phyloP scores from a whole-genome alignment of 2,329 filamentous ascomycete genomes.

The Colletotrichum sp. region DNA sequence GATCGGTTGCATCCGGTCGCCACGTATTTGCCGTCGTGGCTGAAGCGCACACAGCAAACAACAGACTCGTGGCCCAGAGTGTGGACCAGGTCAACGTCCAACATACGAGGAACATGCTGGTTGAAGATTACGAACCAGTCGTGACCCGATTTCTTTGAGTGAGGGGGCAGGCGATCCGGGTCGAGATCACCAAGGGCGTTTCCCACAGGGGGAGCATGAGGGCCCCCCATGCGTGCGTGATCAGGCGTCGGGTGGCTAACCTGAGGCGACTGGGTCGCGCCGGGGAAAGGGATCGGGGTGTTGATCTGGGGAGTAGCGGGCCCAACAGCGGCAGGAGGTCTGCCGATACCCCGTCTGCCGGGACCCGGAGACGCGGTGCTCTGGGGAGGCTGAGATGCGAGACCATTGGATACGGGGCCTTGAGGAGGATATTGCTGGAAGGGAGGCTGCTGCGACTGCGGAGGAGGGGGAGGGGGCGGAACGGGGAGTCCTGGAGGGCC shows the following conservation, averaged over 20 bases:
- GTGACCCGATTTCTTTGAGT: conserved; percentile 84
- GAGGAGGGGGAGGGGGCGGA: conserved; percentile 61
- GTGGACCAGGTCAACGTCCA: conserved; percentile 94
- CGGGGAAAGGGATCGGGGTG: conserved; percentile 84
- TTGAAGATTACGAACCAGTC: conserved; percentile 99
- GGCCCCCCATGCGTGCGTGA: conserved; percentile 60
- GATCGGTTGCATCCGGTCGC: conserved; percentile 97
- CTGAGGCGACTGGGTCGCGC: conserved; percentile 82
- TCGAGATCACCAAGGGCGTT: conserved; percentile 84
- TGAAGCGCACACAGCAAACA: conserved; percentile 97
- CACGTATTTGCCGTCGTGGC: conserved; percentile 91
- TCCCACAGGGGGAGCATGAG: conserved; percentile 45
- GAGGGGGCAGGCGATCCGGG: conserved; percentile 80
- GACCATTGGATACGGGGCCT: conserved; percentile 66
- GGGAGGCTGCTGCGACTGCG: conserved; percentile 69
- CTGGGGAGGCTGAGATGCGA: conserved; percentile 81
- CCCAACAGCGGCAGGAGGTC: conserved; percentile 64
- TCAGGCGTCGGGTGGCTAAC: conserved; percentile 83
- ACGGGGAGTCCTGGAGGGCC: conserved; percentile 71
- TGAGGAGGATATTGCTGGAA: conserved; percentile 73
- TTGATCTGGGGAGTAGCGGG: conserved; percentile 93
- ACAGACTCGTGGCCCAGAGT: conserved; percentile 94
- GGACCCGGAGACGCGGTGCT: conserved; percentile 87
- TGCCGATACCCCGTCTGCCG: conserved; percentile 72
- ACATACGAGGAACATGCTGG: conserved; percentile 81